Evolutionary conservation across 441 rosid genomes (phyloP), one percentile per base, ranked within the genome.

Genomic region (Dalechampia spathulata): DNA sequence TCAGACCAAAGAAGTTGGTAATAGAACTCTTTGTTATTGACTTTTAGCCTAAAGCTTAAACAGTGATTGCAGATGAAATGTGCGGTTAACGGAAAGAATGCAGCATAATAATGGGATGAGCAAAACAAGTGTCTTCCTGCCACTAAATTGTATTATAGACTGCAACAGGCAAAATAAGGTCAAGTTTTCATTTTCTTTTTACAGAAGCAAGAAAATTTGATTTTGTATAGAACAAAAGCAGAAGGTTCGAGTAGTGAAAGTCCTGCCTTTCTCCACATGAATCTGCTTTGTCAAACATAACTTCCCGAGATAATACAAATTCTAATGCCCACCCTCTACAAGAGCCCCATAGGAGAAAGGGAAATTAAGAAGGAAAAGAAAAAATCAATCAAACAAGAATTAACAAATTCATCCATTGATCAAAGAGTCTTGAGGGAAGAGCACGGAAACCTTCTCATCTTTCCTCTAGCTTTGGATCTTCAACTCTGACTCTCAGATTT

Each of bases 271-370:
- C n/a, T 55, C 30, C 64, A 50, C 59, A 45, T 42, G 21, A 64
- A 51, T 62, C 75, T 70, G 74, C 67, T 70, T 45, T 51, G 41
- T 49, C 55, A 68, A 64, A 20, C 48, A 40, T 42, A 61, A 52
- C 52, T 41, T 57, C 40, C 58, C 43, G 51, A 52, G 74, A 69
- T 62, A 57, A 67, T 76, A 76, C 77, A 76, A 68, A 62, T 68
- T 65, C 79, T 70, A 60, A 72, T 63, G 54, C 72, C n/a, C 74
- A 72, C 65, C 62, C 77, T 68, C 80, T 63, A 74, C 69, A 74
- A 64, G 53, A 62, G 66, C 68, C 75, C 67, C 52, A 64, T 61
- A 34, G 42, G 45, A 10, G 44, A 68, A 30, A 48, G 38, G 49
- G 36, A 6, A 55, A 70, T 43, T 49, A 32, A 53, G 57, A 62